These are phyloP conservation scores for Umbelopsis isabellina DNA, from an alignment of 192 early-diverging fungal genomes.

Conservation along the genomic window DNA sequence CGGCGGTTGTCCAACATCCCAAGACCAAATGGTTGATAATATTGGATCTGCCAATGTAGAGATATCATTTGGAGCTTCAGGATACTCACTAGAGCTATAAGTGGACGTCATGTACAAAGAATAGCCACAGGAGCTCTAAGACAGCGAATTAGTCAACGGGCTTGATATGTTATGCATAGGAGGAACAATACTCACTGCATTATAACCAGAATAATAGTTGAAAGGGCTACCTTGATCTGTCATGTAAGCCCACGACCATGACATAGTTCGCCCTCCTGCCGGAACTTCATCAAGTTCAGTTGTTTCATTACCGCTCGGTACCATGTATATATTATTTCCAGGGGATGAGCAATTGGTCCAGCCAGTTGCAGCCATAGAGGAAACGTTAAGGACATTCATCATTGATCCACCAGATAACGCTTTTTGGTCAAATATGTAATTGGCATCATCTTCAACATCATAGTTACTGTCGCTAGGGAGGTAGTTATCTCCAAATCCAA, in stretches of 20 bases:
- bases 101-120: slow-evolving; percentile 25
- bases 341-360: slow-evolving; percentile 23
- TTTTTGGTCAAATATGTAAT: not conserved
- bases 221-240: not conserved
- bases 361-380: not conserved
- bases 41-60: slow-evolving; percentile 12
- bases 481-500: slow-evolving; percentile 22
- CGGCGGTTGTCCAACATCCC: slow-evolving; percentile 30
- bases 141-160: not conserved
- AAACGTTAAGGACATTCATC: slow-evolving; percentile 6
- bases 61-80: not conserved
- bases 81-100: not conserved
- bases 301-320: slow-evolving; percentile 8
- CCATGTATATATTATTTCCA: slow-evolving; percentile 14
- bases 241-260: slow-evolving; percentile 15
- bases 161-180: not conserved
- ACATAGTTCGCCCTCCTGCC: not conserved
- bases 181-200: not conserved
- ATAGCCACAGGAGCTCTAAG: slow-evolving; percentile 25
- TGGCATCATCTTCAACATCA: not conserved
- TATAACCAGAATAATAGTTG: slow-evolving; percentile 5
- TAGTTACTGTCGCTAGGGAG: not conserved
- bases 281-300: slow-evolving; percentile 1
- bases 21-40: slow-evolving; percentile 32
- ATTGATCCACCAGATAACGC: not conserved